phyloP scores from a whole-genome alignment of 371 early-diverging fungal species.

The Funneliformis caledonium region DNA sequence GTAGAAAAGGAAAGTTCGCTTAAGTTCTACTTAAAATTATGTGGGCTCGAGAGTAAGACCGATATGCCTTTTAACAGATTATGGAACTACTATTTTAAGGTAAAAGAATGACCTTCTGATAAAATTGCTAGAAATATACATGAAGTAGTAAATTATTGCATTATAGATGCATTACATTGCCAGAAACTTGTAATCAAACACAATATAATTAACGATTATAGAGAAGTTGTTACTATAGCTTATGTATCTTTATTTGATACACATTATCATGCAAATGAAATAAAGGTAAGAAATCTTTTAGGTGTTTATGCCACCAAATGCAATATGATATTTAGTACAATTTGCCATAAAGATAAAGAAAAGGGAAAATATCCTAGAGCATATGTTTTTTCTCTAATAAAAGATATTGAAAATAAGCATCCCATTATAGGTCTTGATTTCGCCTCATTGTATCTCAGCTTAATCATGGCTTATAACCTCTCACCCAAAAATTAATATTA shows the following conservation, averaged over 20 bases:
- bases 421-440: slow-evolving; percentile 15
- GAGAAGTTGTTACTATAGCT: neutral
- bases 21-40: too few species aligned
- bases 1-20: too few species aligned
- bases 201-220: slow-evolving; percentile 18
- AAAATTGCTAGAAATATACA: too few species aligned
- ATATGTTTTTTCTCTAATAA: slow-evolving; percentile 22
- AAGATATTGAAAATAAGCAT: neutral
- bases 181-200: neutral
- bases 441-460: slow-evolving; percentile 16
- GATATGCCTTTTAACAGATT: too few species aligned
- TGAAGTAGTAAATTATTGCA: too few species aligned
- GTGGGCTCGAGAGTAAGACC: too few species aligned
- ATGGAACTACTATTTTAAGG: too few species aligned
- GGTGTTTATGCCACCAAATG: slow-evolving; percentile 1
- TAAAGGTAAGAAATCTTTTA: slow-evolving; percentile 29
- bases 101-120: too few species aligned
- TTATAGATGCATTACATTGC: too few species aligned
- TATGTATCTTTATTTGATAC: neutral
- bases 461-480: slow-evolving; percentile 28
- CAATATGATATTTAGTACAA: slow-evolving; percentile 8
- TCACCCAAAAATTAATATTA: neutral
- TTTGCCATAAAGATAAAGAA: neutral
- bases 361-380: neutral
- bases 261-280: too few species aligned